These are phyloP conservation scores for Aphanocladium album DNA, from an alignment of 2,329 filamentous ascomycete species.

Conservation along the genomic window DNA sequence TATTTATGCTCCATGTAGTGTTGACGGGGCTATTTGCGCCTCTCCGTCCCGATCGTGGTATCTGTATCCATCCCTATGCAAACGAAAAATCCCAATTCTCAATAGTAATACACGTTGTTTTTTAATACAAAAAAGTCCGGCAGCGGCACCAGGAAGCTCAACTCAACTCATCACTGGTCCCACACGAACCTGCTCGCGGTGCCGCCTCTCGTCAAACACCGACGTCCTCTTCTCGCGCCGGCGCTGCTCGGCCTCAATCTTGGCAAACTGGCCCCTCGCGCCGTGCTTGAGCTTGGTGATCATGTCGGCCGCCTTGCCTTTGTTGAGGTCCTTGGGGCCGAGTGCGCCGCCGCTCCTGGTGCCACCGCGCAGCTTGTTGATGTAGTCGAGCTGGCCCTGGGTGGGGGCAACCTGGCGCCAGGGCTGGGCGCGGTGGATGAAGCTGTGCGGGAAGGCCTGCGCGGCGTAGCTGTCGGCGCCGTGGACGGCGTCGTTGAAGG, in stretches of 20 bases:
- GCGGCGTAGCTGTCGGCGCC: slow-evolving; percentile 78
- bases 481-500: slow-evolving; percentile 71
- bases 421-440: slow-evolving; percentile 59
- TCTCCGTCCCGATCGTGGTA: not conserved
- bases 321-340: slow-evolving; percentile 56
- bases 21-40: not conserved
- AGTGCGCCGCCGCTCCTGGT: slow-evolving; percentile 47
- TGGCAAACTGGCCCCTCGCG: slow-evolving; percentile 59
- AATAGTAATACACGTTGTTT: not conserved
- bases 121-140: not conserved
- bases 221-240: slow-evolving; percentile 36
- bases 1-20: not conserved
- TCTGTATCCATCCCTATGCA: not conserved
- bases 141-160: too few relatives aligned
- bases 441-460: slow-evolving; percentile 58
- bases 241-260: slow-evolving; percentile 47
- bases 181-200: slow-evolving; percentile 50
- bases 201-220: slow-evolving; percentile 34
- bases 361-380: slow-evolving; percentile 60
- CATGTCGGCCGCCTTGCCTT: slow-evolving; percentile 81
- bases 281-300: slow-evolving; percentile 89
- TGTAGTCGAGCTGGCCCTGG: slow-evolving; percentile 59
- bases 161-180: slow-evolving; percentile 41
- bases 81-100: not conserved
- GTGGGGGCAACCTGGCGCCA: slow-evolving; percentile 69